Evolutionary conservation across 2,329 filamentous ascomycete species (phyloP).

Genomic region (Massarina eburnea): DNA sequence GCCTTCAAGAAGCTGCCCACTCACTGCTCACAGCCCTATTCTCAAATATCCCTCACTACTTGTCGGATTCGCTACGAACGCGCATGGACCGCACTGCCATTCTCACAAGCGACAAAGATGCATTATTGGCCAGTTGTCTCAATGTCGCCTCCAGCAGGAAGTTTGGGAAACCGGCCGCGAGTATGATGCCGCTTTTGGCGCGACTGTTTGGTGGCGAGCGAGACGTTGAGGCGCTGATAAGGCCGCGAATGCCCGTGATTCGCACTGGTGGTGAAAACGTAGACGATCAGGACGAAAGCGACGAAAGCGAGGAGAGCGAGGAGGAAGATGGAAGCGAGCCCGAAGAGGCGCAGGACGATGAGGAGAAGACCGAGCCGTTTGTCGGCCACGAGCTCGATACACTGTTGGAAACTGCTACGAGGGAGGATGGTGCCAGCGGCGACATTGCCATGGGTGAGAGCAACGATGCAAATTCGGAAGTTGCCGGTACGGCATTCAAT

Average conservation of each 20-base stretch:
- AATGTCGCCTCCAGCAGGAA: constrained; percentile 69
- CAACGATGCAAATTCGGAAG: neutral
- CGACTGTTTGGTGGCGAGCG: constrained; percentile 62
- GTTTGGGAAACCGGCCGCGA: constrained; percentile 64
- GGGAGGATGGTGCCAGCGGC: constrained; percentile 5
- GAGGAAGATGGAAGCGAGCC: constrained; percentile 19
- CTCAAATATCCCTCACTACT: constrained; percentile 62
- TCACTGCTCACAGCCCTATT: constrained; percentile 65
- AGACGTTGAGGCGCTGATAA: constrained; percentile 71
- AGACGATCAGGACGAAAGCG: constrained; percentile 21
- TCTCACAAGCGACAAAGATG: constrained; percentile 66
- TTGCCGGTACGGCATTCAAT: neutral
- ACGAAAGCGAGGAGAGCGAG: constrained; percentile 26
- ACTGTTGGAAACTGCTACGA: constrained; percentile 20
- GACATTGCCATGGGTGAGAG: constrained; percentile 21
- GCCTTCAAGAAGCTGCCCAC: constrained; percentile 60
- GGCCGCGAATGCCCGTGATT: constrained; percentile 51
- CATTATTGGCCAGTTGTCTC: constrained; percentile 79
- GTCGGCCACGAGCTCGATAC: constrained; percentile 30
- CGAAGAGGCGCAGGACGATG: constrained; percentile 19
- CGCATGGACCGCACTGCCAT: constrained; percentile 82
- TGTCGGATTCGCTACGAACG: constrained; percentile 71
- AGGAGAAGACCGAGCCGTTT: constrained; percentile 48
- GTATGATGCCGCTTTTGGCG: constrained; percentile 77
- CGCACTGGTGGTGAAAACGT: constrained; percentile 23